These are phyloP conservation scores for Pseudocercospora cruenta DNA, from an alignment of 2,329 filamentous ascomycete genomes.

Conservation along the genomic window DNA sequence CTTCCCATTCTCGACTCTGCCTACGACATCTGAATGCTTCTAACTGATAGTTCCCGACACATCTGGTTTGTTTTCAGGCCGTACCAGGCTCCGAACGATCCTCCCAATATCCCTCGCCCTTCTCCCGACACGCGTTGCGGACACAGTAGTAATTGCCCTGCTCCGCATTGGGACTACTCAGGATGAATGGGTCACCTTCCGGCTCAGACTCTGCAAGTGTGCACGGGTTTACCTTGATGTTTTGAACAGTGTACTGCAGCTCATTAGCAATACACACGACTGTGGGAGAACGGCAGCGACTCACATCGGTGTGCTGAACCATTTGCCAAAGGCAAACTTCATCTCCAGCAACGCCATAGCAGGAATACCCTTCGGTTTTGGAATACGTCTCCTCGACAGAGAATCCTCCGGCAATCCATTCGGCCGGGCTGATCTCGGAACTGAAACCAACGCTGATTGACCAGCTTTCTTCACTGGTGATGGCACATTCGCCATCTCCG, in stretches of 20 bases:
- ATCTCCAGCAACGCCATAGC: neutral
- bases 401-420: neutral
- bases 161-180: neutral
- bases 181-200: neutral
- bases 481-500: neutral
- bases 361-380: neutral
- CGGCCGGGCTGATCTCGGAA: neutral
- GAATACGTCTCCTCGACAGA: neutral
- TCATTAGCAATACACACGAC: neutral
- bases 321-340: neutral
- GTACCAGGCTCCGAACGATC: neutral
- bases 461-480: neutral
- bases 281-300: neutral
- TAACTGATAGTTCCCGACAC: too few species aligned
- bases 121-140: neutral
- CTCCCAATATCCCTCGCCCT: neutral
- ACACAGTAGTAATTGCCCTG: neutral
- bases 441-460: neutral
- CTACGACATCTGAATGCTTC: too few species aligned
- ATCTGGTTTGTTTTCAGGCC: too few species aligned
- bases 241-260: neutral
- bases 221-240: neutral
- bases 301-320: neutral
- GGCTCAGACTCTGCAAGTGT: neutral
- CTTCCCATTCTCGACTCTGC: too few species aligned